Conservation (phyloP, 371 early-diverging fungal genomes). For the Mucor ambiguus region DNA sequence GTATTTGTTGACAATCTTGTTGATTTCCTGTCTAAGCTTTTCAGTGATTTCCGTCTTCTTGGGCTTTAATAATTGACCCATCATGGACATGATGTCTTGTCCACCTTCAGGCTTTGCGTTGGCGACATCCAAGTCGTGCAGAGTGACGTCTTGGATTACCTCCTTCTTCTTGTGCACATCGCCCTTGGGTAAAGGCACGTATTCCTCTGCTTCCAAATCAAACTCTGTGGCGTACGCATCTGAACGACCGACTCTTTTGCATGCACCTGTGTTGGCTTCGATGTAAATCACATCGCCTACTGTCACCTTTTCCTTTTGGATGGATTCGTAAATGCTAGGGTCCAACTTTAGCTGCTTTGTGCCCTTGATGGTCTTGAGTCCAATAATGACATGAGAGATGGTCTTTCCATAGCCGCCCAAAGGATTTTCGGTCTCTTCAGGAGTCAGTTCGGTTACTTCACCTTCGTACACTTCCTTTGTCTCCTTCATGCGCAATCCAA, state of each 20-base stretch:
- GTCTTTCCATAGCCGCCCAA: constrained; percentile 94
- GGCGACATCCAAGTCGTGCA: constrained; percentile 99
- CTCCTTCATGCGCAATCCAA: constrained; percentile 98
- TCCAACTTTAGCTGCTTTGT: constrained; percentile 98
- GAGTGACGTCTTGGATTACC: constrained; percentile 95
- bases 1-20: constrained; percentile 98
- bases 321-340: constrained; percentile 95
- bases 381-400: constrained; percentile 94
- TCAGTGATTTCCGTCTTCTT: constrained; percentile 98
- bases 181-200: constrained; percentile 98
- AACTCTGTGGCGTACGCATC: constrained; percentile 96
- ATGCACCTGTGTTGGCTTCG: constrained; percentile 97
- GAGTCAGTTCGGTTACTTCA: constrained; percentile 97
- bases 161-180: constrained; percentile 99
- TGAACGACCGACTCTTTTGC: constrained; percentile 97
- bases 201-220: constrained; percentile 96
- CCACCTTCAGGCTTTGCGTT: constrained; percentile 97
- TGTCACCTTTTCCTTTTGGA: constrained; percentile 96
- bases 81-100: constrained; percentile 97
- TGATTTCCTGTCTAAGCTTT: constrained; percentile 97
- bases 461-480: constrained; percentile 99
- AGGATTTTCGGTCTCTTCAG: constrained; percentile 95
- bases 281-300: constrained; percentile 99
- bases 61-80: constrained; percentile 96
- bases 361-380: constrained; percentile 98